Evolutionary conservation across 805 yeast species (phyloP).

Genomic region (Candida nonsorbophila): DNA sequence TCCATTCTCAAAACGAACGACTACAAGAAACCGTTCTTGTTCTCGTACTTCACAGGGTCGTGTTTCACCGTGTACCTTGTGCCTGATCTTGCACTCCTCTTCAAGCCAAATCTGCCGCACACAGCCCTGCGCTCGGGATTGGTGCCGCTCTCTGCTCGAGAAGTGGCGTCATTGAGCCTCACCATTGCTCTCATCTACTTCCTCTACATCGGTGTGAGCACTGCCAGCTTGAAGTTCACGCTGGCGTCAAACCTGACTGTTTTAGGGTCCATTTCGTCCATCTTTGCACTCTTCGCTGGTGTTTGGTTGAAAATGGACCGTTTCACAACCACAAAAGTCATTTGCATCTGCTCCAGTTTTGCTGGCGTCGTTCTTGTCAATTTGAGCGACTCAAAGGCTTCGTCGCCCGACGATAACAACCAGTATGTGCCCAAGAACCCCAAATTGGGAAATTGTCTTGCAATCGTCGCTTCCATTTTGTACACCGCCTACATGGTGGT

Average conservation of each 20-base stretch:
- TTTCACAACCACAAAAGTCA: conserved; percentile 34
- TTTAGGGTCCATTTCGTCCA: conserved; percentile 45
- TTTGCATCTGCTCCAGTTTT: conserved; percentile 41
- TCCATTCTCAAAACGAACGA: conserved; percentile 43
- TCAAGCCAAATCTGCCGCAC: too few relatives aligned
- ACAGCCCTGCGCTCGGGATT: too few relatives aligned
- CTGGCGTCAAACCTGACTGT: conserved; percentile 51
- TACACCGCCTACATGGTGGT: conserved; percentile 42
- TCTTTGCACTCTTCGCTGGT: conserved; percentile 46
- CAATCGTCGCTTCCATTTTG: conserved; percentile 41
- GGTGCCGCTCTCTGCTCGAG: conserved; percentile 15
- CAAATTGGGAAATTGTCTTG: conserved; percentile 39
- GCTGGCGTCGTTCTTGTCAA: conserved; percentile 44
- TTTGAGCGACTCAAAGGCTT: conserved; percentile 21
- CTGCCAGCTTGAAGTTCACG: conserved; percentile 43
- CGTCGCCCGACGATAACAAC: conserved; percentile 13
- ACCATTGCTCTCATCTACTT: conserved; percentile 40
- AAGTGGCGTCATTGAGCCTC: conserved; percentile 30
- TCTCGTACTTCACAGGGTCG: conserved; percentile 44
- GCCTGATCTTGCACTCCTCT: conserved; percentile 22
- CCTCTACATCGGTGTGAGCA: conserved; percentile 33
- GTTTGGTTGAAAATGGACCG: conserved; percentile 34
- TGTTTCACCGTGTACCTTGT: conserved; percentile 42
- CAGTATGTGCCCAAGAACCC: conserved; percentile 32
- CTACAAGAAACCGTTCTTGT: conserved; percentile 44